These are phyloP conservation scores for Cairneyella variabilis DNA, from an alignment of 495 filamentous ascomycete species.

Conservation along the genomic window DNA sequence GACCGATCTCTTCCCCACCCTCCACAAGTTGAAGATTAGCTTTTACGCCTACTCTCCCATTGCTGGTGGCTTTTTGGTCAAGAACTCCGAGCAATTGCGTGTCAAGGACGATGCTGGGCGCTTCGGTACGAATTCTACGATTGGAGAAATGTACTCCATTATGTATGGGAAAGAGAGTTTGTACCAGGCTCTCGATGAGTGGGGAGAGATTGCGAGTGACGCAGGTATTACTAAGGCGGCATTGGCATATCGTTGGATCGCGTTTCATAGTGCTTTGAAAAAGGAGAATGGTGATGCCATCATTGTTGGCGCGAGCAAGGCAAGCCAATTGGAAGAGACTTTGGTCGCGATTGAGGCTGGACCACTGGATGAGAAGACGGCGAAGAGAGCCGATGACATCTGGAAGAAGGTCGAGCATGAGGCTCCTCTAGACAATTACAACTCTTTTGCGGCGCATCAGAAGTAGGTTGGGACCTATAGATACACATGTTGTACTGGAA, in stretches of 20 bases:
- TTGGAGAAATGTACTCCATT: conserved; percentile 33
- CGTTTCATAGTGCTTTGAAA: conserved; percentile 46
- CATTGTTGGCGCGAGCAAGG: conserved; percentile 47
- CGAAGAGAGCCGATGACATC: conserved; percentile 39
- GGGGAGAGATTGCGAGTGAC: conserved; percentile 41
- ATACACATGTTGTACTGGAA: no score
- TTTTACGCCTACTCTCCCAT: conserved; percentile 48
- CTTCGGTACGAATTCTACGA: conserved; percentile 27
- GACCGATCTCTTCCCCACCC: conserved; percentile 40
- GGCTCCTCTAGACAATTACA: neutral
- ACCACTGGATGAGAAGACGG: conserved; percentile 39
- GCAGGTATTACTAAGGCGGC: conserved; percentile 44
- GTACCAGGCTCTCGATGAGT: conserved; percentile 40
- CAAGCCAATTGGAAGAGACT: conserved; percentile 47
- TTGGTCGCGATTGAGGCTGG: conserved; percentile 42
- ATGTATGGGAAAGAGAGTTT: conserved; percentile 41
- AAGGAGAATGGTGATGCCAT: conserved; percentile 47
- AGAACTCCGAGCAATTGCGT: conserved; percentile 28
- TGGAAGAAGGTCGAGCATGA: conserved; percentile 36
- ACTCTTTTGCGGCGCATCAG: neutral
- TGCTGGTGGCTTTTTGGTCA: conserved; percentile 47
- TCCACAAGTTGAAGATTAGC: conserved; percentile 43
- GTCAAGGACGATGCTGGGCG: conserved; percentile 32
- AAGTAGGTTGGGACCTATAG: neutral
- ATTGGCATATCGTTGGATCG: conserved; percentile 53